phyloP scores from a whole-genome alignment of 225 moss, liverwort and hornwort species.

The Neckera pumila region DNA sequence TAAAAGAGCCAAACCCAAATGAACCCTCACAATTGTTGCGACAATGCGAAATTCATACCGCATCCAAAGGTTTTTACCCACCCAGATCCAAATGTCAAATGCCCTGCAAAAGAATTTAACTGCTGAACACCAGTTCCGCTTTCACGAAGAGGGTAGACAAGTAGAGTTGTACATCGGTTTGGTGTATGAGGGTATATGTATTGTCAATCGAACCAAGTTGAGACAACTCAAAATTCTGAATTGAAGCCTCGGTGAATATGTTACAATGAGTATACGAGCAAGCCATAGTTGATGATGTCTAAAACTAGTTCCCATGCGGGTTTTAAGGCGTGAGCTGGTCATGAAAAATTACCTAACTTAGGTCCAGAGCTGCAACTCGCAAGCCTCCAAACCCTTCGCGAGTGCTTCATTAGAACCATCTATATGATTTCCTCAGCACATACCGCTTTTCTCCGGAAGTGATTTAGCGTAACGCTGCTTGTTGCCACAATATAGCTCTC shows the following conservation, averaged over 20 bases:
- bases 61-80: too few relatives aligned
- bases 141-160: background rate
- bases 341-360: background rate
- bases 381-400: background rate
- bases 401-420: background rate
- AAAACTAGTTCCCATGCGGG: background rate
- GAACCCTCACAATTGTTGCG: background rate
- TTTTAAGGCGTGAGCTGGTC: background rate
- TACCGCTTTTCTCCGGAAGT: background rate
- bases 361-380: background rate
- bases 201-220: background rate
- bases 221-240: conserved; percentile 39
- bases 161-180: background rate
- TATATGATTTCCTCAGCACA: background rate
- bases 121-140: background rate
- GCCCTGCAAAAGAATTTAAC: background rate
- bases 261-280: conserved; percentile 1
- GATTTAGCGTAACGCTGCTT: background rate
- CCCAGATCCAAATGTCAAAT: too few relatives aligned
- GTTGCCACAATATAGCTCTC: background rate
- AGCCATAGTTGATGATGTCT: background rate
- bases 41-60: background rate
- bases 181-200: background rate
- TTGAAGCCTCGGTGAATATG: conserved; percentile 9
- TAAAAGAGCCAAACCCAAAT: background rate